phyloP scores from a whole-genome alignment of 108 stramenopile species.

The Skeletonema costatum region DNA sequence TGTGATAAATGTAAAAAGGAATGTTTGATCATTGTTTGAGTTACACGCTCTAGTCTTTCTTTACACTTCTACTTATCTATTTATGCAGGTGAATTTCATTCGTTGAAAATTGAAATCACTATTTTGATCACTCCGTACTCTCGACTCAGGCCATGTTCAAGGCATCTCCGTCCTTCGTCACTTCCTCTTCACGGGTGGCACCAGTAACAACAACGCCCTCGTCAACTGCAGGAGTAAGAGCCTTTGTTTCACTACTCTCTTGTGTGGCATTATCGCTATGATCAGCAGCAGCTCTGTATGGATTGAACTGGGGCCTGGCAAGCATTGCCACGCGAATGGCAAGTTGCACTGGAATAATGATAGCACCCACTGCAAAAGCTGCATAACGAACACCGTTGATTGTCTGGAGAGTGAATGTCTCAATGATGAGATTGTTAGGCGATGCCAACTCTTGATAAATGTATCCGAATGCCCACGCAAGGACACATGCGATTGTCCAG shows the following conservation, averaged over 20 bases:
- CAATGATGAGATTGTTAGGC: constrained; percentile 55
- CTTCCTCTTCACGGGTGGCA: not conserved
- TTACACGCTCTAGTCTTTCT: not conserved
- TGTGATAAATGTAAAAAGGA: not conserved
- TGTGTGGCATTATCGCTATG: not conserved
- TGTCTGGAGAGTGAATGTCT: constrained; percentile 37
- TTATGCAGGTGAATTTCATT: not conserved
- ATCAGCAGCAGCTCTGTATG: constrained; percentile 15
- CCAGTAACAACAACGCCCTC: not conserved
- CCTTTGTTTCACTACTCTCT: not conserved
- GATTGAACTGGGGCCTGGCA: constrained; percentile 17
- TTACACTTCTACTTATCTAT: not conserved
- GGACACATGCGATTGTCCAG: constrained; percentile 62
- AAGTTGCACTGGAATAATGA: constrained; percentile 26
- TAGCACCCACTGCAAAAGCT: constrained; percentile 26
- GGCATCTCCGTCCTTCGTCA: not conserved
- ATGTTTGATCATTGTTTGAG: not conserved
- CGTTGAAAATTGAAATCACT: no score
- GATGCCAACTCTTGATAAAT: constrained; percentile 54
- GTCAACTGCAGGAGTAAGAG: not conserved
- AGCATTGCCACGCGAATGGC: constrained; percentile 26
- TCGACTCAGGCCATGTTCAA: not conserved
- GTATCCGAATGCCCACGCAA: constrained; percentile 73
- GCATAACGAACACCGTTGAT: constrained; percentile 44
- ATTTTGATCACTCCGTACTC: not conserved